These are phyloP conservation scores for Candida ortonii DNA, from an alignment of 805 yeast species.

Conservation along the genomic window DNA sequence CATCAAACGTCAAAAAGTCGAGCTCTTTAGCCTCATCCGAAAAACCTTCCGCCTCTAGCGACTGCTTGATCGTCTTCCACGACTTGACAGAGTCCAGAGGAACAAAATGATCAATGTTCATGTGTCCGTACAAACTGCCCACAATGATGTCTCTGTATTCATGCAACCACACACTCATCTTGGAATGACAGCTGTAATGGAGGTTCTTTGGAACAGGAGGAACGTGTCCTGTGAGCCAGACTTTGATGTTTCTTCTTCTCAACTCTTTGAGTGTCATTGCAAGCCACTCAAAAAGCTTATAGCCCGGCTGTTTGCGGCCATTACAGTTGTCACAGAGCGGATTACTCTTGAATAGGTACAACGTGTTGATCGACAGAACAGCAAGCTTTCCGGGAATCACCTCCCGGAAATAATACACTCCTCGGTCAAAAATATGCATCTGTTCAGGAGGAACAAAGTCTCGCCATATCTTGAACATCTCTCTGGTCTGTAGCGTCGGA, in stretches of 20 bases:
- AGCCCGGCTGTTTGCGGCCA: conserved; percentile 72
- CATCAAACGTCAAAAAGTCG: conserved; percentile 22
- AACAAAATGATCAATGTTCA: conserved; percentile 84
- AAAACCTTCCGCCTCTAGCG: conserved; percentile 19
- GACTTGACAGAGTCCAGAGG: conserved; percentile 73
- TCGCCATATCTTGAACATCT: conserved; percentile 70
- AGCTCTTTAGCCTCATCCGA: conserved; percentile 17
- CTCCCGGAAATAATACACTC: conserved; percentile 72
- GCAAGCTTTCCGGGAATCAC: conserved; percentile 80
- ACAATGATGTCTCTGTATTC: conserved; percentile 81
- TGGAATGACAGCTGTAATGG: conserved; percentile 69
- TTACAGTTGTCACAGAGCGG: conserved; percentile 84
- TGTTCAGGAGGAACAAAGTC: conserved; percentile 74
- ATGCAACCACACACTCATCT: conserved; percentile 75
- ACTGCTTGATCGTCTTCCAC: conserved; percentile 45
- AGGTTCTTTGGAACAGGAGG: conserved; percentile 81
- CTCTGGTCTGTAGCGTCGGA: conserved; percentile 84
- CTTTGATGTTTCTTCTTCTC: conserved; percentile 72
- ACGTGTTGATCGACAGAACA: conserved; percentile 72
- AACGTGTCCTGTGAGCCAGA: conserved; percentile 86
- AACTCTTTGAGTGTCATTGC: conserved; percentile 72
- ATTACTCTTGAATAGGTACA: conserved; percentile 70
- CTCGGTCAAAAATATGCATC: conserved; percentile 67
- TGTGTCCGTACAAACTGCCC: conserved; percentile 85
- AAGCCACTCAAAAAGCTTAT: conserved; percentile 71